These are phyloP conservation scores for Abrus pulchellus DNA, from an alignment of 306 rosid species.

Conservation along the genomic window DNA sequence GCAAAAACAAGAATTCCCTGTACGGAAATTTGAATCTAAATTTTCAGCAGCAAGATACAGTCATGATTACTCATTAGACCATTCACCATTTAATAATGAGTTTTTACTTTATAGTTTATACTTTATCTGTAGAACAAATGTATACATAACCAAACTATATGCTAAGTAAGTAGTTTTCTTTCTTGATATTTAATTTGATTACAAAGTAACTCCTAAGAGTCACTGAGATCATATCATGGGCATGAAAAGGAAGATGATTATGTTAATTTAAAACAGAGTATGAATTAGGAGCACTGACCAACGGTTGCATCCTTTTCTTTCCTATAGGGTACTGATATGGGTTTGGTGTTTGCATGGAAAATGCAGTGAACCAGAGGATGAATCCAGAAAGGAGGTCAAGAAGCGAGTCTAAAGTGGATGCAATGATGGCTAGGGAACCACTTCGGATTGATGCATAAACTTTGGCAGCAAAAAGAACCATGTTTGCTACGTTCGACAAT, in stretches of 20 bases:
- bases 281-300: conserved; percentile 66
- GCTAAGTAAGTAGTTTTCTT: background rate
- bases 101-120: background rate
- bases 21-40: conserved; percentile 42
- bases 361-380: conserved; percentile 98
- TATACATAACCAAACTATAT: background rate
- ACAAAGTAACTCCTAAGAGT: conserved; percentile 16
- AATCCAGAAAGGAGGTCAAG: conserved; percentile 97
- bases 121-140: conserved; percentile 8
- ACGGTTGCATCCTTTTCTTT: conserved; percentile 95
- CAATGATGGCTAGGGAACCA: conserved; percentile 98
- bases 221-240: background rate
- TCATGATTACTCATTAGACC: background rate
- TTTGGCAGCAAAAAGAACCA: conserved; percentile 91
- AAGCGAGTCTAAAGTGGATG: conserved; percentile 97
- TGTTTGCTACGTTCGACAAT: conserved; percentile 88
- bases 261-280: background rate
- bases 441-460: conserved; percentile 91
- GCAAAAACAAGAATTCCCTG: conserved; percentile 99
- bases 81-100: conserved; percentile 19
- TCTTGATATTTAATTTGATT: background rate
- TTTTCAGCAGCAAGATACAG: conserved; percentile 25
- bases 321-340: conserved; percentile 99
- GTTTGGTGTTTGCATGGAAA: conserved; percentile 97
- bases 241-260: conserved; percentile 19